Evolutionary conservation across 2,329 filamentous ascomycete species (phyloP), one percentile per base, ranked within the genome.

Genomic region (Alternaria triticimaculans): DNA sequence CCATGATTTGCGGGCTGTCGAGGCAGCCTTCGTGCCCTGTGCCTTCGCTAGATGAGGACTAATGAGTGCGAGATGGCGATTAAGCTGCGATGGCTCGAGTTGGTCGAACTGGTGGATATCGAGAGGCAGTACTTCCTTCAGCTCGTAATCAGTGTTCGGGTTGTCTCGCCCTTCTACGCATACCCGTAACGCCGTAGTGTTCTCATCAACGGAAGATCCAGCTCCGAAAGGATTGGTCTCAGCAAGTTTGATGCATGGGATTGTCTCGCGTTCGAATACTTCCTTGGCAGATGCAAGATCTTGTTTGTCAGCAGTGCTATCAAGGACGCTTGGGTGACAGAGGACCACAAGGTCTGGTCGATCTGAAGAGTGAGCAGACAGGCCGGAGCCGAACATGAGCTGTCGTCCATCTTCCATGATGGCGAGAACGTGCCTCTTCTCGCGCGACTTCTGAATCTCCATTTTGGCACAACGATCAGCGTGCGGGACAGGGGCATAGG

Each of bases 1-100:
- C 46, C 51, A 58, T 23, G 60, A 60, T 15, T 48, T 44, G 7
- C 49, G 58, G 48, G 61, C n/a, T 30, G 53, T 60, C n/a, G 51
- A 44, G 28, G 28, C 26, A 18, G 58, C 25, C 25, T 44, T 44
- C n/a, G 28, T 53, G 26, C 58, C 54, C 50, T 25, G 20, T 53
- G 61, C 48, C 20, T 56, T 56, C 37, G 65, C 50, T 61, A 72
- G 56, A 55, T 71, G 67, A 58, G 75, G 71, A 43, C 71, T 76
- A 50, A 80, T 74, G 21, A 68, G 66, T 37, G 77, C 76, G 37
- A 81, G 60, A 60, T 81, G 79, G n/a, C 78, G 76, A 43, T 80
- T 81, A 45, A 81, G 61, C 54, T 80, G 74, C n/a, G 64, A 71
- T 20, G 78, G 72, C 20, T 80, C 75, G 25, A 81, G 71, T 14